Evolutionary conservation across 2,329 filamentous ascomycete species (phyloP).

Genomic region (Davidsoniella virescens): DNA sequence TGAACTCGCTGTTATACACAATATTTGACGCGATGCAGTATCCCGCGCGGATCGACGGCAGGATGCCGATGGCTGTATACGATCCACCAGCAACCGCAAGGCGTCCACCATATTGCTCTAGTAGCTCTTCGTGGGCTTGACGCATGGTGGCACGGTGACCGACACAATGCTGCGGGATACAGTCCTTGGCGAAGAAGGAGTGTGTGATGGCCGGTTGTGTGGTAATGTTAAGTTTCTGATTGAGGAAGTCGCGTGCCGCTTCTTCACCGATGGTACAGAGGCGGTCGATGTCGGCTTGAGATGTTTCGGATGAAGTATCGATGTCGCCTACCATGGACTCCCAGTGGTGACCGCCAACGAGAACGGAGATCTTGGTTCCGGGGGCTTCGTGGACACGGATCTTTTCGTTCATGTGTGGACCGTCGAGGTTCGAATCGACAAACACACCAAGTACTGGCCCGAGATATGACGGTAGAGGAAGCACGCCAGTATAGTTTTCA

Average conservation of each 20-base stretch:
- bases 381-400: constrained; percentile 21
- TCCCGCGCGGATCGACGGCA: constrained; percentile 35
- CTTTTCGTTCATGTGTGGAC: constrained; percentile 30
- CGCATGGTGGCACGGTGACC: constrained; percentile 54
- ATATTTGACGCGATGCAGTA: constrained; percentile 27
- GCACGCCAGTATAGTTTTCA: constrained; percentile 70
- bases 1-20: constrained; percentile 15
- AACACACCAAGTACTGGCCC: constrained; percentile 81
- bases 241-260: constrained; percentile 52
- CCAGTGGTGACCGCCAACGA: constrained; percentile 92
- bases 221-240: constrained; percentile 32
- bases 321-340: constrained; percentile 31
- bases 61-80: constrained; percentile 35
- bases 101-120: constrained; percentile 39
- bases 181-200: constrained; percentile 45
- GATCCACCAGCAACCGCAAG: constrained; percentile 47
- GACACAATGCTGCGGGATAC: constrained; percentile 80
- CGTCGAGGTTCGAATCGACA: constrained; percentile 57
- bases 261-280: constrained; percentile 52
- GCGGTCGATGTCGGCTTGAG: constrained; percentile 48
- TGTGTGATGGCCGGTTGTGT: constrained; percentile 43
- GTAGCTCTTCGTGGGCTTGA: constrained; percentile 37
- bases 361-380: constrained; percentile 81
- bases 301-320: constrained; percentile 16
- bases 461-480: constrained; percentile 64